Evolutionary conservation across 768 basidiomycete genomes (phyloP), one percentile per base, ranked within the genome.

Genomic region (Suillus placidus): DNA sequence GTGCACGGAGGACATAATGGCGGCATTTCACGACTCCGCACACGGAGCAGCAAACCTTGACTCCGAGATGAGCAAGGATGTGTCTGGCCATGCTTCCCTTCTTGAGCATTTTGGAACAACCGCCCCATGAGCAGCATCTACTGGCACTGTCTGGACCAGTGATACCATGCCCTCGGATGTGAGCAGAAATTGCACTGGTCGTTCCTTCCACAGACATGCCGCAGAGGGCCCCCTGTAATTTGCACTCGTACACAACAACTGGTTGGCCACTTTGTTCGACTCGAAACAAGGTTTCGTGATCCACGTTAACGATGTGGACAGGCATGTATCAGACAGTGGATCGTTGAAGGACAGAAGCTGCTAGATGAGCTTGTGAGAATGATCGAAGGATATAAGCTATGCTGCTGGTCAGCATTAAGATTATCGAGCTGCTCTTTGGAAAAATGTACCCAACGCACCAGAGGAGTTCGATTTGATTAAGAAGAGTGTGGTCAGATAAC

Each of bases 61-160:
- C 51, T 20, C 38, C 34, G 1, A 67, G 40, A 35, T 67, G 66
- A 20, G 66, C 55, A 49, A 64, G 52, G 16, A 67, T 43, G 13
- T 67, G 66, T 14, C 66, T 57, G 26, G 58, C 32, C 37, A 64
- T 61, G 49, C 58, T 64, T 12, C 49, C 51, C 8, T 23, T 37
- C 37, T 61, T 55, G 30, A 57, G 40, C 10, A 42, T 45, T 4
- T 64, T 47, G 7, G 23, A 18, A 37, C 63, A 67, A 30, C 10
- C 37, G 9, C 26, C 35, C 63, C 66, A 67, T 5, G 23, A 42
- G 57, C 66, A 67, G 14, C 6, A 14, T 13, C n/a, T n/a, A 23
- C 14, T 26, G 47, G 60, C 63, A 42, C 37, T 47, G 13, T 32
- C 26, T 32, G 34, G 63, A 38, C 57, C 57, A 12, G 40, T 16